These are phyloP conservation scores for Amanita rubescens DNA, from an alignment of 768 basidiomycete genomes.

Conservation along the genomic window DNA sequence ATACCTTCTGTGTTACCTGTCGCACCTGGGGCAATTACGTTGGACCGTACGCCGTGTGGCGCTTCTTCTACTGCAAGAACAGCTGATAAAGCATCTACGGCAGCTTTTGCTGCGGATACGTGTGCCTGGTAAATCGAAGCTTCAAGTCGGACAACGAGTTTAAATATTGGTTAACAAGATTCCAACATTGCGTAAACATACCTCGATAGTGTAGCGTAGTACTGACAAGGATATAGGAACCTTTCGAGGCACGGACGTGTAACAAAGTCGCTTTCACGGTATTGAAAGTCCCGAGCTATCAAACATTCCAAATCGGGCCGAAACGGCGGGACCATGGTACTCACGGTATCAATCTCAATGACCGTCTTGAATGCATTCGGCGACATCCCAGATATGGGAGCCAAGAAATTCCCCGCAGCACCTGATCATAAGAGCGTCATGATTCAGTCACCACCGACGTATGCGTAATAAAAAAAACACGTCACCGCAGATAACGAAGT, in stretches of 20 bases:
- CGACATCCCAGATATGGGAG: constrained; percentile 75
- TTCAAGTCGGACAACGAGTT: too few species aligned
- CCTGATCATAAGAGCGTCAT: constrained; percentile 35
- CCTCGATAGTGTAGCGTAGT: constrained; percentile 84
- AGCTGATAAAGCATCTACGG: constrained; percentile 79
- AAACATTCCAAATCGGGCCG: neutral
- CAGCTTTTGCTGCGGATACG: constrained; percentile 93
- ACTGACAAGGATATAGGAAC: constrained; percentile 85
- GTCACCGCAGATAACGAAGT: constrained; percentile 91
- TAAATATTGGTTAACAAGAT: too few species aligned
- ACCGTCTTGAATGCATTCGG: constrained; percentile 91
- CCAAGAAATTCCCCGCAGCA: constrained; percentile 95
- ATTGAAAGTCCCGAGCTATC: constrained; percentile 84
- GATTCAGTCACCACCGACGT: neutral
- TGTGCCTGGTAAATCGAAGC: constrained; percentile 85
- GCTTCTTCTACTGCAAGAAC: constrained; percentile 93
- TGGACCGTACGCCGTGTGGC: constrained; percentile 88
- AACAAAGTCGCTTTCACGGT: constrained; percentile 89
- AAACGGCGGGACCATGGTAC: constrained; percentile 14
- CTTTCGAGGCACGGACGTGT: constrained; percentile 61
- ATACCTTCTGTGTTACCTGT: constrained; percentile 75
- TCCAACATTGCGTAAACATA: constrained; percentile 18
- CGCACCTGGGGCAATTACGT: constrained; percentile 78
- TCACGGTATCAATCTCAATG: constrained; percentile 86
- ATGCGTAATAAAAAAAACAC: constrained; percentile 4